Evolutionary conservation across 345 rosid species (phyloP), one percentile per base, ranked within the genome.

Genomic region (Acer negundo): DNA sequence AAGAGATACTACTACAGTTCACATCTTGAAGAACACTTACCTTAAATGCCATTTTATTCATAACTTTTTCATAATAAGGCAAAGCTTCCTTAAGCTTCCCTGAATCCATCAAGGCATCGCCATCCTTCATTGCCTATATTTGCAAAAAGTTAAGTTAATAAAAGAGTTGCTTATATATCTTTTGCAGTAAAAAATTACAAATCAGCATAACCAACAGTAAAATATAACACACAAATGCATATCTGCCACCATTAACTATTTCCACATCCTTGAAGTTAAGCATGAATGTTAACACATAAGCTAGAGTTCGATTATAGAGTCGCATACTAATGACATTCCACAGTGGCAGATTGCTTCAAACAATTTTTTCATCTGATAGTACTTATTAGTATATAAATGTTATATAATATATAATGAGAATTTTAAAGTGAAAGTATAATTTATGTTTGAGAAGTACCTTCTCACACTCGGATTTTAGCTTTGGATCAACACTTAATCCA

Each of bases 41-140:
- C 97, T 89, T 81, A 81, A 89, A 93, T 63, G 86, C 82, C 87
- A 91, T 80, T 75, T 86, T 86, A 70, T 87, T 83, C 93, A 93
- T 95, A 77, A 93, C 89, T 62, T 78, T 80, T 78, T 91, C 90
- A 69, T 87, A 95, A 77, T 75, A 89, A 2, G 90, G 83, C 70
- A 95, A 62, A 65, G 97, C 94, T 72, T 91, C 94, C 77, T 90
- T 86, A 61, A 95, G 95, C 80, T 81, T 89, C 75, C 97, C 97
- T 23, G 87, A 84, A 80, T 90, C 89, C 98, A 95, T 90, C 78
- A 91, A 85, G 65, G 88, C 83, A 81, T 93, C 87, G 22, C 97
- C 98, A 35, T 90, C 89, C 58, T 86, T 85, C 83, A 93, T 74
- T 63, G 82, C 89, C 98, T 92, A 83, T 75, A 78, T 81, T 78